These are phyloP conservation scores for Raphanus sativus DNA, from an alignment of 345 rosid genomes.

Conservation along the genomic window DNA sequence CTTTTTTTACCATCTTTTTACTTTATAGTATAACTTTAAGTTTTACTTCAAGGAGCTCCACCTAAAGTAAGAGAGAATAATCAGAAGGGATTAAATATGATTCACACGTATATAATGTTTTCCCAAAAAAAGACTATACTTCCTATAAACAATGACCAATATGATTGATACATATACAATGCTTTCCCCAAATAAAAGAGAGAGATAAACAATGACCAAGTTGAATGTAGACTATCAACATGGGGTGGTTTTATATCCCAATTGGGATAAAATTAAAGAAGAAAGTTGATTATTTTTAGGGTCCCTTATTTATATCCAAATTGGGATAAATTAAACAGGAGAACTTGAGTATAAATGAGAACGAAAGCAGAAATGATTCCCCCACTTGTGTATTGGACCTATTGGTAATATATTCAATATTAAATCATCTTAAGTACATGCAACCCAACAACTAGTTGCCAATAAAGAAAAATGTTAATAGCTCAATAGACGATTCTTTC, in stretches of 20 bases:
- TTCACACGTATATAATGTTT: no score
- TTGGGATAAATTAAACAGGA: neutral
- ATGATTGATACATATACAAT: neutral
- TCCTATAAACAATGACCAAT: no score
- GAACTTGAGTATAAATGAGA: slow-evolving; percentile 24
- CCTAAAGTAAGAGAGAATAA: neutral
- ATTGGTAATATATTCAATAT: neutral
- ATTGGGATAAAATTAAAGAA: neutral
- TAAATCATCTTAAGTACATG: slow-evolving; percentile 26
- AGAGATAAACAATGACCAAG: slow-evolving; percentile 19
- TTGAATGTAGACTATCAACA: neutral
- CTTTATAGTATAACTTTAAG: no score
- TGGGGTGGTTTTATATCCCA: neutral
- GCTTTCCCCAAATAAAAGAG: slow-evolving; percentile 7
- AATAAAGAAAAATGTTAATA: slow-evolving; percentile 14
- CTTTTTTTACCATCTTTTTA: no score
- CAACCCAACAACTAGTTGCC: slow-evolving; percentile 21
- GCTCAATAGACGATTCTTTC: slow-evolving; percentile 19
- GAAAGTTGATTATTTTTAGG: neutral
- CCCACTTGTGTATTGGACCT: neutral
- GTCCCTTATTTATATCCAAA: neutral
- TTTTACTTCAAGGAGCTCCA: neutral
- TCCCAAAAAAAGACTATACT: no score
- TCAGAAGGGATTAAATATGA: neutral
- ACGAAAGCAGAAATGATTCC: slow-evolving; percentile 23